Evolutionary conservation across 129 eudicot species (phyloP), one percentile per base, ranked within the genome.

Genomic region (Flaveria trinervia): DNA sequence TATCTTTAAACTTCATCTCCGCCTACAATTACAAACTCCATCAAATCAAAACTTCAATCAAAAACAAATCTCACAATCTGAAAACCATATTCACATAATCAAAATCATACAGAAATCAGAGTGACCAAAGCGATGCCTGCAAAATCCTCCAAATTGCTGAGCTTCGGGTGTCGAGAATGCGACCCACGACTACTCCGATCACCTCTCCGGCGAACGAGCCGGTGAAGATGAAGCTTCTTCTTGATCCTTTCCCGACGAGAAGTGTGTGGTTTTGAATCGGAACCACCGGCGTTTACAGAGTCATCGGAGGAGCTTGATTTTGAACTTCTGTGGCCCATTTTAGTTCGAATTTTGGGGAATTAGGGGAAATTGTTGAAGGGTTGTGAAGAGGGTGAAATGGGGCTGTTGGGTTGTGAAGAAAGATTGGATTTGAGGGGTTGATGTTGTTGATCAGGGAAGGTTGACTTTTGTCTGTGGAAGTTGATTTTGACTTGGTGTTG

Each of bases 1-100:
- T 93, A 83, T 91, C 98, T 88, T 87, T 91, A 74, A 93, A 87
- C 68, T 84, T 89, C 97, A 93, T 89, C 85, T 91, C 95, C 65
- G 91, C 98, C 98, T 93, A 30, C 44, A 86, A 78, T 97, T 93
- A 30, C 44, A 86, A 78, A 66, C 64, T 30, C 23, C 54, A 54
- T 56, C 44, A 68, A 41, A 39, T 14, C 60, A 59, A 26, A 56
- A 44, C 3, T 17, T 55, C 62, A 73, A 62, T 60, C 54, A 0
- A 70, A 52, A 41, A 0, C 7, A 39, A 12, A 18, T 20, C 18
- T 64, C 13, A 51, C 1, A 13, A 49, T 1, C 8, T 0, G 8
- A 3, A 62, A 71, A 23, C 39, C 1, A 5, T 6, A 5, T 36
- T 61, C 9, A 75, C 3, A 46, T 1, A 3, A 30, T 30, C 30